Base-by-base conservation (phyloP, 176 grass and related monocot genomes). In the Eragrostis nindensis region DNA sequence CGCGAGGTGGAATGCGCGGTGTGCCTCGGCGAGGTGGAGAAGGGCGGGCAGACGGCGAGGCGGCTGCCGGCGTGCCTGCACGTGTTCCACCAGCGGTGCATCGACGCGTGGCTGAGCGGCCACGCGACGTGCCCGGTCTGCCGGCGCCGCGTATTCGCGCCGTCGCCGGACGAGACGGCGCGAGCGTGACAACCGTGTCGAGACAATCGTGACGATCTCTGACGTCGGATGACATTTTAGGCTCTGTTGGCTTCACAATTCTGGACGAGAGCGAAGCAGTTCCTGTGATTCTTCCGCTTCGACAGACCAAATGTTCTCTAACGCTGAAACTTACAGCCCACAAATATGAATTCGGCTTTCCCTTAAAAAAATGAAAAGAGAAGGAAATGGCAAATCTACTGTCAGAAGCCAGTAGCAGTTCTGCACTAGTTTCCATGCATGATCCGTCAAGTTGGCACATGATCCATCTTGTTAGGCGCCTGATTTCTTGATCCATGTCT, bases 91-190 rank as follows among this genome's bases (percentile, higher is more conserved):
- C 36, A 11, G 6, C 17, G 36, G 70, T 93, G 91, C 66, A 76
- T 90, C 26, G 84, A 87, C 32, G 41, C 3, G 63, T 90, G 91
- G 87, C 76, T 90, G 9, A 57, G 5, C 19, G 65, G 27, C 27
- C 74, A 76, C 53, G 46, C 76, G 29, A 76, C 84, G 25, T 93
- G 88, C 45, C 91, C 91, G 1, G 57, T 88, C 47, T 93, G 91
- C 76, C 71, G 87, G 48, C 73, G 38, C 44, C 53, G 11, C 61
- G 32, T 68, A 0, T 38, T 80, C 29, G 61, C 81, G 14, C 64
- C 69, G n/a, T 11, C 18, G 13, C 29, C 29, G 10, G 32, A 36
- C 32, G 32, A 36, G 32, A 36, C 32, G 4, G 32, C 4, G 32
- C 32, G 32, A 36, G 32, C 32, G 32, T 36, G 32, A 36, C 32